phyloP scores from a whole-genome alignment of 495 filamentous ascomycete species.

The Aspergillus olivimuriae region DNA sequence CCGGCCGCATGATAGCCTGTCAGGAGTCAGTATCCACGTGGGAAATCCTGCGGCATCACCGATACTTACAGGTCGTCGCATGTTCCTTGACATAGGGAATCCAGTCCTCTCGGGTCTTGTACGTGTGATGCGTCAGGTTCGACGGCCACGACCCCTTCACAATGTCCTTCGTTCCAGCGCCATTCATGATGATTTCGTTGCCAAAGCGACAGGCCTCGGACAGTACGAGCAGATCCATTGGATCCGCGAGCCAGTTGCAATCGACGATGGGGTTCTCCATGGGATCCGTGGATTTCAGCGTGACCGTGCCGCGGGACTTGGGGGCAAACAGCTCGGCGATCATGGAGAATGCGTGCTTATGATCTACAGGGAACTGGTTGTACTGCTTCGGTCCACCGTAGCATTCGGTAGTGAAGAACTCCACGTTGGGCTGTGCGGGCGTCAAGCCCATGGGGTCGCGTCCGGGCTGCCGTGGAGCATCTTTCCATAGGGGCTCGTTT shows the following conservation, averaged over 20 bases:
- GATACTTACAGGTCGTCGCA: slow-evolving; percentile 50
- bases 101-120: slow-evolving; percentile 44
- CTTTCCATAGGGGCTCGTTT: slow-evolving; percentile 35
- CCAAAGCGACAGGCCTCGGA: slow-evolving; percentile 44
- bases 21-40: slow-evolving; percentile 8
- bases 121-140: slow-evolving; percentile 37
- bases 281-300: slow-evolving; percentile 28
- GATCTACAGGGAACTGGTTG: slow-evolving; percentile 34
- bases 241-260: slow-evolving; percentile 43
- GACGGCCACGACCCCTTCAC: slow-evolving; percentile 50
- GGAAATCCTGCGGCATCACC: too few species aligned
- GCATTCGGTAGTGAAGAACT: slow-evolving; percentile 47
- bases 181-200: slow-evolving; percentile 49
- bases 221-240: slow-evolving; percentile 42
- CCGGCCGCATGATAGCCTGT: slow-evolving; percentile 45
- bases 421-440: slow-evolving; percentile 41
- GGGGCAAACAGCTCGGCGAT: slow-evolving; percentile 37
- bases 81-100: slow-evolving; percentile 40
- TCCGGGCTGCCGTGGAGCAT: slow-evolving; percentile 31
- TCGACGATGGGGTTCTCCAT: slow-evolving; percentile 40
- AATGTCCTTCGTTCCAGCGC: slow-evolving; percentile 47
- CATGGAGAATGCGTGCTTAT: slow-evolving; percentile 38
- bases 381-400: slow-evolving; percentile 49
- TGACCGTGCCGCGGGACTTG: slow-evolving; percentile 36
- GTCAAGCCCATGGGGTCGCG: slow-evolving; percentile 49